A percentile compares a stretch with the other conserved stretches of the same genome.
Evolutionary conservation across 2,329 filamentous ascomycete species (phyloP).

Genomic region (Neurospora crassa): DNA sequence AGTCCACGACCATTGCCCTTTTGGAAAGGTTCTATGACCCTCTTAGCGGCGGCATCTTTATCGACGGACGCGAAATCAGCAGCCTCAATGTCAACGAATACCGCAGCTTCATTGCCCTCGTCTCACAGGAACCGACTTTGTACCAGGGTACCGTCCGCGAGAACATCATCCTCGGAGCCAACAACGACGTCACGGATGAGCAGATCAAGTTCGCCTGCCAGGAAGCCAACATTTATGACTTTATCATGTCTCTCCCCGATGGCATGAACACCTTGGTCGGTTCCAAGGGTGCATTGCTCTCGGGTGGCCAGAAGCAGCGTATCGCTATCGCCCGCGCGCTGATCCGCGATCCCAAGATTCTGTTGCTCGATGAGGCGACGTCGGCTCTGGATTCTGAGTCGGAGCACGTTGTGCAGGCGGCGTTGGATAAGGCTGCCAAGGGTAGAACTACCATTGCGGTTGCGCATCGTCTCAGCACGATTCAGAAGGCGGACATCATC

Average conservation of each 20-base stretch:
- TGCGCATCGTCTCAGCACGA: constrained; percentile 83
- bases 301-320: constrained; percentile 89
- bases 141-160: constrained; percentile 89
- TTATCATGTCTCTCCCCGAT: constrained; percentile 76
- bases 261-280: constrained; percentile 82
- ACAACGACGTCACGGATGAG: constrained; percentile 59
- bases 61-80: constrained; percentile 78
- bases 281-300: constrained; percentile 74
- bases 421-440: constrained; percentile 72
- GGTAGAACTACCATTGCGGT: constrained; percentile 89
- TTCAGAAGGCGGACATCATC: constrained; percentile 89
- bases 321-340: constrained; percentile 88
- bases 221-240: constrained; percentile 88
- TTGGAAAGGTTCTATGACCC: constrained; percentile 94
- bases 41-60: constrained; percentile 64
- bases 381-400: constrained; percentile 66
- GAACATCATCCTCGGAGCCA: constrained; percentile 74
- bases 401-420: constrained; percentile 72
- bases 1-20: constrained; percentile 85
- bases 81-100: constrained; percentile 79
- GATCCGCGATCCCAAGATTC: constrained; percentile 79
- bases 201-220: constrained; percentile 70
- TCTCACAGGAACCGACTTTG: constrained; percentile 87
- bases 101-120: constrained; percentile 72
- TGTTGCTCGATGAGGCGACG: constrained; percentile 77